Base-by-base conservation (phyloP, 139 green algal genomes). In the Chlorella vulgaris region DNA sequence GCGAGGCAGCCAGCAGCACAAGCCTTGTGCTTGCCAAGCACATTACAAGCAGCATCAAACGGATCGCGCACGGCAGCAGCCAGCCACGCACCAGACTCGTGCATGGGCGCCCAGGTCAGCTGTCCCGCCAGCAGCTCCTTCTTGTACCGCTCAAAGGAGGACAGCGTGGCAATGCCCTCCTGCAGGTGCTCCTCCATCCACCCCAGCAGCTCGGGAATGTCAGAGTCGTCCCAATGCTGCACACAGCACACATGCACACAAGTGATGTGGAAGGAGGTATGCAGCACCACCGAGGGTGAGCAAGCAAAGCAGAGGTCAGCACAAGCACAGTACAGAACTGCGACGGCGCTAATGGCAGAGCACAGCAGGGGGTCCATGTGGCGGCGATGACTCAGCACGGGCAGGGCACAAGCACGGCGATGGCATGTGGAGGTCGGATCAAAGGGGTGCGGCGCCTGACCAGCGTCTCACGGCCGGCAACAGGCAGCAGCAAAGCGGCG, bases 191-290 rank as follows among this genome's bases (percentile, higher is more conserved):
- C 94, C 10, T 93, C 89, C 74, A 99, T 84, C 36, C 68, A 90
- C n/a, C 91, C 86, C 65, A 99, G 91, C 70, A 94, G 80, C 29
- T 87, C 83, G 13, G 86, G 78, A 5, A 99, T 84, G 86, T 99
- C 96, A 70, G 96, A 89, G 83, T 98, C 95, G 28, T 92, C 92
- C 90, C 92, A 98, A 15, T 84, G 84, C 92, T 98, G 94, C 74
- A 74, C 36, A 18, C 28, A 3, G 61, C 0, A 38, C 31, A 31
- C 36, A 36, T 35, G 47, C 47, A 15, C 13, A 24, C 47, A 58
- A 58, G 47, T 15, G 15, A 58, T 10, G 58, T 40, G 43, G 53
- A 24, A 62, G n/a, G n/a, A n/a, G n/a, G n/a, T n/a, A n/a, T n/a
- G n/a, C n/a, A n/a, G n/a, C n/a, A n/a, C n/a, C n/a, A n/a, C n/a